Percentiles rank a stretch among this genome's conserved stretches.
phyloP scores from a whole-genome alignment of 1,284 basidiomycete species.

The Leccinum cinnamomeum region DNA sequence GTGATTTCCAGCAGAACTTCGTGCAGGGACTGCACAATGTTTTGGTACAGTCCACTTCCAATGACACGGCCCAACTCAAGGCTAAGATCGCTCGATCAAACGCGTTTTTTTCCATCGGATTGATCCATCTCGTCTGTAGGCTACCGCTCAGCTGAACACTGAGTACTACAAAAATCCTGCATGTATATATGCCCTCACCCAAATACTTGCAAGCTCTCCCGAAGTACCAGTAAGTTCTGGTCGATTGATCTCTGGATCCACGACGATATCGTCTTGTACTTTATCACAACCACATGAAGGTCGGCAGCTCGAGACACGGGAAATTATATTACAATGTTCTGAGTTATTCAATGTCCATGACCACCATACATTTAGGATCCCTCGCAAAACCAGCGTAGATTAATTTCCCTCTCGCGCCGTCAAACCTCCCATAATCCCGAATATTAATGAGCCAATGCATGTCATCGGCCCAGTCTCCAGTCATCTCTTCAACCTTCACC shows the following conservation, averaged over 20 bases:
- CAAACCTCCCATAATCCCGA: too few relatives aligned
- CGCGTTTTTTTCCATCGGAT: slow-evolving; percentile 17
- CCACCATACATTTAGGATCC: background rate
- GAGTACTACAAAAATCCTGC: slow-evolving; percentile 90
- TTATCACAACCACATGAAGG: too few relatives aligned
- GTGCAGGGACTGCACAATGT: slow-evolving; percentile 82
- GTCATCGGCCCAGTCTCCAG: background rate
- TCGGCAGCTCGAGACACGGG: too few relatives aligned
- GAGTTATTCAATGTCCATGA: background rate
- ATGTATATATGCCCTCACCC: slow-evolving; percentile 91
- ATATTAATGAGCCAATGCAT: background rate
- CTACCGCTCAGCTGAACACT: slow-evolving; percentile 87
- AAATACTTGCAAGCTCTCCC: slow-evolving; percentile 83
- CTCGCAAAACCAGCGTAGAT: background rate
- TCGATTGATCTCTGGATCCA: slow-evolving; percentile 13
- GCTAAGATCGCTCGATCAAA: slow-evolving; percentile 46
- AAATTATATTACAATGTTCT: too few relatives aligned
- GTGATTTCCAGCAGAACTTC: slow-evolving; percentile 53
- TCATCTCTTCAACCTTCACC: too few relatives aligned
- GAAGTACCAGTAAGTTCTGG: slow-evolving; percentile 60
- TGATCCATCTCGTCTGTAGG: slow-evolving; percentile 48
- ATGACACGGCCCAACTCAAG: slow-evolving; percentile 87
- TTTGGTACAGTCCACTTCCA: slow-evolving; percentile 80
- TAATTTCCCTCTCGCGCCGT: background rate
- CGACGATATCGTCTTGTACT: slow-evolving; percentile 2